A percentile compares a stretch with the other conserved stretches of the same genome.
Conservation (phyloP, 2,329 filamentous ascomycete genomes). For the Delphinella strobiligena region DNA sequence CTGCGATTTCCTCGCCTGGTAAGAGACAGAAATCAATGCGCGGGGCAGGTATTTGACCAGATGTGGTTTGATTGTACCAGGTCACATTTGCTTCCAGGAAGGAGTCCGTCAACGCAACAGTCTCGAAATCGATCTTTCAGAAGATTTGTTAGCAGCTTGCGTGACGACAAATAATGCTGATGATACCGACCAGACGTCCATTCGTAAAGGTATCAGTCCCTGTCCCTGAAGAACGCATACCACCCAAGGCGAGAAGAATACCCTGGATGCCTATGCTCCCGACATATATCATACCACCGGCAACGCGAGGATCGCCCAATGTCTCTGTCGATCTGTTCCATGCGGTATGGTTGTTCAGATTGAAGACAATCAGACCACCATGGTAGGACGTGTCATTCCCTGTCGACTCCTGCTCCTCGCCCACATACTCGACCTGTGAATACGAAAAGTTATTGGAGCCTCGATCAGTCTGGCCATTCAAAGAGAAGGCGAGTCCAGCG, state of each 20-base stretch:
- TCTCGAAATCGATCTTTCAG: conserved; percentile 20
- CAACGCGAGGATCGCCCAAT: conserved; percentile 22
- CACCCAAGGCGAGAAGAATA: conserved; percentile 27
- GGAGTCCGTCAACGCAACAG: conserved; percentile 2
- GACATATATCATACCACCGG: conserved; percentile 26
- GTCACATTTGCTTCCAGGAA: conserved; percentile 17
- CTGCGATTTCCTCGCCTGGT: conserved; percentile 24
- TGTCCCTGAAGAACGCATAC: conserved; percentile 15
- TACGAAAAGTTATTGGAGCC: conserved; percentile 12
- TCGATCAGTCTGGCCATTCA: conserved; percentile 28
- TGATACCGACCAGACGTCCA: not conserved
- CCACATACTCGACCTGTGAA: not conserved
- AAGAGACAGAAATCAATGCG: conserved; percentile 34
- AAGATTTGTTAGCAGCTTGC: not conserved
- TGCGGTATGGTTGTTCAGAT: conserved; percentile 23
- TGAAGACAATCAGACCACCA: conserved; percentile 28
- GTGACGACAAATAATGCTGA: not conserved
- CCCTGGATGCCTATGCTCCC: conserved; percentile 23
- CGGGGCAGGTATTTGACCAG: conserved; percentile 28
- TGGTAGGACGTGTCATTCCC: conserved; percentile 15
- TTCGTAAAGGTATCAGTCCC: conserved; percentile 6
- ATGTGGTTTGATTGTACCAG: conserved; percentile 33
- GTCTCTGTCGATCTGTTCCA: conserved; percentile 27
- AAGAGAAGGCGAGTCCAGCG: conserved; percentile 25
- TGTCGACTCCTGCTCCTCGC: conserved; percentile 5